phyloP scores from a whole-genome alignment of 164 flowering plant genomes.

The Euptelea pleiosperma region DNA sequence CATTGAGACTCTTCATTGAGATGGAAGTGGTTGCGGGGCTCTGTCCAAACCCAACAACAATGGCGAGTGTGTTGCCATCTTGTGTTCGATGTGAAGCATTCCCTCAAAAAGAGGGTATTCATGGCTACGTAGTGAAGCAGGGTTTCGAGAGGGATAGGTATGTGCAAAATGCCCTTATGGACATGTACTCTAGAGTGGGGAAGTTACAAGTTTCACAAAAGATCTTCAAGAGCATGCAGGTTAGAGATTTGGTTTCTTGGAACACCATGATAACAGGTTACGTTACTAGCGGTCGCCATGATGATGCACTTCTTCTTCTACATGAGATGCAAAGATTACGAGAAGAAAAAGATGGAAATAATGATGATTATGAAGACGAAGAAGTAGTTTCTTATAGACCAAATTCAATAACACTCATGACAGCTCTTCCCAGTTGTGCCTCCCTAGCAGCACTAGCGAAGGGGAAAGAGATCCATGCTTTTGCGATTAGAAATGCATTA shows the following conservation, averaged over 20 bases:
- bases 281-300: slow-evolving; percentile 43
- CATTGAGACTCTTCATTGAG: slow-evolving; percentile 51
- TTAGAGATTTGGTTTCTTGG: slow-evolving; percentile 50
- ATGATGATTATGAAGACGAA: slow-evolving; percentile 9
- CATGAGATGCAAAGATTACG: slow-evolving; percentile 45
- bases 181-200: slow-evolving; percentile 70
- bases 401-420: slow-evolving; percentile 73
- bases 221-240: slow-evolving; percentile 53
- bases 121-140: slow-evolving; percentile 60
- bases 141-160: slow-evolving; percentile 48
- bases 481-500: slow-evolving; percentile 49
- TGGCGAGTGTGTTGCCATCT: slow-evolving; percentile 68
- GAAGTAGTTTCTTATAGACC: slow-evolving; percentile 36
- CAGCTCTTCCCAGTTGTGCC: slow-evolving; percentile 77
- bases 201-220: slow-evolving; percentile 40
- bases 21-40: slow-evolving; percentile 44
- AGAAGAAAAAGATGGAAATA: slow-evolving; percentile 5
- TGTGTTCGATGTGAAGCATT: slow-evolving; percentile 52
- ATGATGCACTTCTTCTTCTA: slow-evolving; percentile 49
- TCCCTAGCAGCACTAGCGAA: slow-evolving; percentile 59
- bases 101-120: slow-evolving; percentile 50
- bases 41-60: slow-evolving; percentile 60
- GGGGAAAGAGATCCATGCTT: slow-evolving; percentile 78
- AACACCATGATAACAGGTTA: slow-evolving; percentile 76
- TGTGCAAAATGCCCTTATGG: slow-evolving; percentile 83